Evolutionary conservation across 2,329 filamentous ascomycete genomes (phyloP), one percentile per base, ranked within the genome.

Genomic region (Cercospora zeina): DNA sequence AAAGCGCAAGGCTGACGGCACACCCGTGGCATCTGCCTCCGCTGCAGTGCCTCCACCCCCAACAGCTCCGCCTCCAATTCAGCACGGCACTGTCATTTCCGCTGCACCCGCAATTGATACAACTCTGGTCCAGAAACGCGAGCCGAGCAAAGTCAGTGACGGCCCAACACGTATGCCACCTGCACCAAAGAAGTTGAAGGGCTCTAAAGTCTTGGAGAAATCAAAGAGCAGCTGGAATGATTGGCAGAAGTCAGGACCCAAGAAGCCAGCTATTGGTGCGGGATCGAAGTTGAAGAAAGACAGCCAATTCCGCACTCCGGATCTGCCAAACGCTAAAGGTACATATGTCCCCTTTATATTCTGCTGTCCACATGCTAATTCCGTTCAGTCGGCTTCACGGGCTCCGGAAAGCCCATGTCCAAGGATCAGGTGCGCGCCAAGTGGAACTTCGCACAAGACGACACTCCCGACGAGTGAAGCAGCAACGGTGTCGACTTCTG

Each of bases 201-300:
- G 93, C 71, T 95, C 88, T 65, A 95, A 93, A 76, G 91, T 96
- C 74, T 83, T 97, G 24, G 93, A 97, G 79, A 90, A 87, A 66
- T 89, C 89, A 72, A 96, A 96, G 81, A 90, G 80, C 72, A 96
- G 95, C 74, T 99, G 95, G 95, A 89, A 97, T 74, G 90, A 96
- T 67, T 99, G 96, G 76, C 89, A 87, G 67, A 82, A 83, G 72
- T 96, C 96, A 76, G 81, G 82, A 11, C 74, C 73, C 30, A 74
- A 74, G 67, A 74, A 74, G 64, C 56, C 68, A 9, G 67, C 61
- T 2, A 21, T 63, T 4, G 64, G 64, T 19, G 65, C 58, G 8
- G 54, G 65, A n/a, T 65, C 67, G 49, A 70, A 68, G 56, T 42
- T 69, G 36, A 61, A 62, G 58, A 71, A 73, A 62, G 71, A 73